phyloP scores from a whole-genome alignment of 768 basidiomycete species.

The Serpula lacrymans region DNA sequence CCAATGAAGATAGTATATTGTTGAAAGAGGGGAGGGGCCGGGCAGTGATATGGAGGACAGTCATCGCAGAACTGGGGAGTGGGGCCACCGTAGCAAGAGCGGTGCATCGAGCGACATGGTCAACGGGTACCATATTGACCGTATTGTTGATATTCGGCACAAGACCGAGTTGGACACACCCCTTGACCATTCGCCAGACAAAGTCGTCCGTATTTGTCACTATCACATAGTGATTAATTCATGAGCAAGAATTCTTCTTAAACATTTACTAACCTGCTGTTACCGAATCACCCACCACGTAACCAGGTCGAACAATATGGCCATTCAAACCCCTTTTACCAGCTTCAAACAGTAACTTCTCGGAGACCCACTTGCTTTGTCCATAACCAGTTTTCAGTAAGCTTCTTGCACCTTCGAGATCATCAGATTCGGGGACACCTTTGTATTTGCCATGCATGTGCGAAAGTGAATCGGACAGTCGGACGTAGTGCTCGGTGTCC shows the following conservation, averaged over 20 bases:
- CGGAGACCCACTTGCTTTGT: constrained; percentile 98
- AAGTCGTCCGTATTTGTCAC: constrained; percentile 99
- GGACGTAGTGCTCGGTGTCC: constrained; percentile 88
- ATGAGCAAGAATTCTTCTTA: constrained; percentile 4
- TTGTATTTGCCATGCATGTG: constrained; percentile 37
- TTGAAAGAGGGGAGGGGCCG: constrained; percentile 89
- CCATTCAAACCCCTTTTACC: constrained; percentile 81
- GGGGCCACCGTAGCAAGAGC: constrained; percentile 69
- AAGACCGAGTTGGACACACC: constrained; percentile 95
- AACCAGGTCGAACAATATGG: constrained; percentile 89
- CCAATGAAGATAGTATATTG: constrained; percentile 68
- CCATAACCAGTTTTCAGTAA: constrained; percentile 90
- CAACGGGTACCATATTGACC: constrained; percentile 97
- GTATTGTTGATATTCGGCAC: constrained; percentile 98
- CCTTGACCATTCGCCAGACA: constrained; percentile 96
- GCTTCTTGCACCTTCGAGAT: constrained; percentile 77
- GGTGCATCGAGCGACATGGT: constrained; percentile 87
- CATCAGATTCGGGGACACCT: constrained; percentile 84
- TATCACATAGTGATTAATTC: constrained; percentile 30
- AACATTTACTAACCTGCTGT: constrained; percentile 68
- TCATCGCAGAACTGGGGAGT: constrained; percentile 41
- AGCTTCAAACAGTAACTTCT: constrained; percentile 91
- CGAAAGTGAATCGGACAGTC: constrained; percentile 70
- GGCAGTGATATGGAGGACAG: constrained; percentile 84
- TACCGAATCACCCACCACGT: constrained; percentile 89